A percentile compares a stretch with the other conserved stretches of the same genome.
phyloP scores from a whole-genome alignment of 2,329 filamentous ascomycete species.

The Diplodia sapinea region DNA sequence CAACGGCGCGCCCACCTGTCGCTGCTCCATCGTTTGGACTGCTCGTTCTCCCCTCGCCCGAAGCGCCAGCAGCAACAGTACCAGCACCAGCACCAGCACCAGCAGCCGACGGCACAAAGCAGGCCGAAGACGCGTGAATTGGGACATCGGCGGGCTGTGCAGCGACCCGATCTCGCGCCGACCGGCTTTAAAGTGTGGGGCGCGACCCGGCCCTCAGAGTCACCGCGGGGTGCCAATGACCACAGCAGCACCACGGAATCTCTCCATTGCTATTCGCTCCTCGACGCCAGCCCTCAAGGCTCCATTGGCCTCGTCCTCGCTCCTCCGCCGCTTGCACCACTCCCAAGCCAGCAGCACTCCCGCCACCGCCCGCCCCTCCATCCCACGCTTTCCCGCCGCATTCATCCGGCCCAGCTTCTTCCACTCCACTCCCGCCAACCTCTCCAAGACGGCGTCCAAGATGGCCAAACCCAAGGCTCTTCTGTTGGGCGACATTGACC shows the following conservation, averaged over 20 bases:
- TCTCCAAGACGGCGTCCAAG: constrained; percentile 17
- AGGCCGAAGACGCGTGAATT: not conserved
- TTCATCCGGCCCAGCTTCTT: not conserved
- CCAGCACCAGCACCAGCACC: not conserved
- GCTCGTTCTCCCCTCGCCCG: not conserved
- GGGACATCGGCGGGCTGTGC: constrained; percentile 9
- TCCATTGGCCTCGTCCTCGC: not conserved
- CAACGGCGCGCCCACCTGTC: not conserved
- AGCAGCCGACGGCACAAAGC: not conserved
- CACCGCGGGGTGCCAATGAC: constrained; percentile 16
- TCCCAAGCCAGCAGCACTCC: too few species aligned
- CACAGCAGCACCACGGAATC: not conserved
- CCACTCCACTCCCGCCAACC: not conserved
- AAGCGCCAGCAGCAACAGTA: not conserved
- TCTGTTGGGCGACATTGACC: constrained; percentile 66
- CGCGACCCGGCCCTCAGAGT: not conserved
- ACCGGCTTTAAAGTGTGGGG: constrained; percentile 18
- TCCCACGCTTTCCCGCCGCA: constrained; percentile 11
- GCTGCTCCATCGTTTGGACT: not conserved
- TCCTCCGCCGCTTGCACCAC: not conserved
- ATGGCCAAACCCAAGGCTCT: constrained; percentile 64
- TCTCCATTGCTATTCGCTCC: constrained; percentile 9
- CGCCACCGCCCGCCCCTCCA: not conserved
- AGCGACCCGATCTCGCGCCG: constrained; percentile 26
- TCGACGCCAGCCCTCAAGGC: not conserved